Base-by-base conservation (phyloP, 2,329 filamentous ascomycete genomes). In the Byssoonygena ceratinophila region DNA sequence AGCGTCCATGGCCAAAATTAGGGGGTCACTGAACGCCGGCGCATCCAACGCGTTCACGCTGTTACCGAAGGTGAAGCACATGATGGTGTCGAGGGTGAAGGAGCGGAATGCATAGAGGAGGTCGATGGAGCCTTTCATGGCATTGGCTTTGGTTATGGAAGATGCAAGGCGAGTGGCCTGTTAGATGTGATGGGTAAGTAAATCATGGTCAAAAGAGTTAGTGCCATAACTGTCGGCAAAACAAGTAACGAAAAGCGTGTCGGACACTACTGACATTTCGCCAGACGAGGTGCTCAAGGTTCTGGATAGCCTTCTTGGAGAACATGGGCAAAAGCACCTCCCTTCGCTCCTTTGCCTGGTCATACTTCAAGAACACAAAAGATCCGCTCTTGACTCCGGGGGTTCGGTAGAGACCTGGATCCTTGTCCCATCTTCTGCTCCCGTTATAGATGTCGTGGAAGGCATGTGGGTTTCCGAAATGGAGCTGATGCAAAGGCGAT, bases 81-180 rank as follows among this genome's bases (percentile, higher is more conserved):
- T 45, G 43, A 45, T 45, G 4, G 43, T 45, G 16, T 45, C 43
- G 1, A 45, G 43, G n/a, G 43, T 45, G n/a, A 31, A 45, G 43
- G 43, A 45, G 43, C 43, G 43, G 25, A 45, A 45, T 16, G 43
- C 43, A n/a, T 45, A 45, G 14, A 45, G 43, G 14, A 45, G 25
- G 16, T 45, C 43, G 9, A 45, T n/a, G 4, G 43, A 45, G 12
- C 9, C 1, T 31, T n/a, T n/a, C 16, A 7, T 18, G 9, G 23
- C 16, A 16, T 45, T 45, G 27, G 27, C 9, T 12, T 45, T 45
- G 23, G 25, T 16, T 18, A 45, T 45, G 8, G 23, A 12, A n/a
- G 43, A 45, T 3, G 20, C 43, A n/a, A 45, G 43, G 14, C 25
- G 23, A 18, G 23, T 45, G 12, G 43, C 43, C 43, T 45, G n/a